Evolutionary conservation across 768 basidiomycete genomes (phyloP).

Genomic region (Pleurotus salmoneostramineus): DNA sequence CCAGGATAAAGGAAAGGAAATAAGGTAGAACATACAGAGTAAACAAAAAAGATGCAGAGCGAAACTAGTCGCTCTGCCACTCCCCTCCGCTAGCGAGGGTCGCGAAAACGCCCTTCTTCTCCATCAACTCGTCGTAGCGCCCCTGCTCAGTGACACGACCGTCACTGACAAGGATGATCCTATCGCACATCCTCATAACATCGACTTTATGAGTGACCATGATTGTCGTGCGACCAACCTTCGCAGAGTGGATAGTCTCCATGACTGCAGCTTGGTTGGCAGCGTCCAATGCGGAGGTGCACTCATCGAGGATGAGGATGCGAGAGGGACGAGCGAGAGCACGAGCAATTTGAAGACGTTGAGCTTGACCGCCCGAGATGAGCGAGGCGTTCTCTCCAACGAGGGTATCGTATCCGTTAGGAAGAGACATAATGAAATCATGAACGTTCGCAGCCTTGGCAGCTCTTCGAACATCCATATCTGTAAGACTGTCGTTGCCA

Average conservation of each 20-base stretch:
- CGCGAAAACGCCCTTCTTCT: constrained; percentile 67
- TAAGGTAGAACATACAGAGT: constrained; percentile 3
- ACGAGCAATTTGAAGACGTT: constrained; percentile 88
- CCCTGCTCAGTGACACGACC: constrained; percentile 80
- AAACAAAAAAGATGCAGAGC: constrained; percentile 11
- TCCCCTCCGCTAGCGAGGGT: constrained; percentile 78
- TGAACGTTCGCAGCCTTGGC: constrained; percentile 80
- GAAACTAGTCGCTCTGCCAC: constrained; percentile 23
- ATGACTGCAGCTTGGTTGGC: constrained; percentile 82
- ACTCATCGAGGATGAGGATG: constrained; percentile 89
- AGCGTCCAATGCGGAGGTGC: constrained; percentile 87
- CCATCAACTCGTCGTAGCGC: constrained; percentile 66
- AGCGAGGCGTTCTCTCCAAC: constrained; percentile 91
- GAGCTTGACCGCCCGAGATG: constrained; percentile 93
- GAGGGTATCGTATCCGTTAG: constrained; percentile 81
- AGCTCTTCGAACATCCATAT: constrained; percentile 61
- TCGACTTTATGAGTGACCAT: constrained; percentile 93
- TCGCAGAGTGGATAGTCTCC: constrained; percentile 64
- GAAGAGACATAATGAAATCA: constrained; percentile 77
- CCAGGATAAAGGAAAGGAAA: background rate
- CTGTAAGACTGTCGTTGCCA: constrained; percentile 47
- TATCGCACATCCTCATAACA: constrained; percentile 90
- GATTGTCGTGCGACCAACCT: constrained; percentile 74
- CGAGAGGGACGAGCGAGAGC: constrained; percentile 74
- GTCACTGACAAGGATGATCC: constrained; percentile 77